Evolutionary conservation across 768 basidiomycete species (phyloP), one percentile per base, ranked within the genome.

Genomic region (Rossbeevera mucosa): DNA sequence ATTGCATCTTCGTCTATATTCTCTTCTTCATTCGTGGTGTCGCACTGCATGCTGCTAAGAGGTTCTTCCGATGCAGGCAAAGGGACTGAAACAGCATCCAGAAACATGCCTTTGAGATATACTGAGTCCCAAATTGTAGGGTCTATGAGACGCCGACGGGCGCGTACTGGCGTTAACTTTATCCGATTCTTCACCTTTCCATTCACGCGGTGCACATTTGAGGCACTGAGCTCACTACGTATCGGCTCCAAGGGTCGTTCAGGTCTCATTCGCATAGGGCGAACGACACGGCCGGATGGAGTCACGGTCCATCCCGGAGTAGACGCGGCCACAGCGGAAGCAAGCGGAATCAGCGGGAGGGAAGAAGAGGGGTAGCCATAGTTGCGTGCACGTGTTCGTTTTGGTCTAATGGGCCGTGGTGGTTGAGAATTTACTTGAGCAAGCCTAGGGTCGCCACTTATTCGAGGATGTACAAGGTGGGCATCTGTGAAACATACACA

Each of bases 231-330:
- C 14, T 54, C 58, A 38, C 29, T 45, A 1, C 38, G 46, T 2
- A 59, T 55, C 8, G 65, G 66, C 6, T 64, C 67, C 13, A 93
- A 66, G 3, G 89, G 88, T 36, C 75, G 78, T 8, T 63, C 68
- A 4, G 91, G 90, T 4, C 88, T 77, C 79, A 89, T 88, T 36
- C 81, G 77, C 57, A 88, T 71, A 2, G 86, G 83, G 3, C 78
- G 74, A 6, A 90, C 72, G 14, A 89, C 70, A 11, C 86, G 78
- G 0, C 85, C 84, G 3, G 84, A 76, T 3, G 81, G 68, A 0
- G 87, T 88, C 40, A 82, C 78, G 47, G 77, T 78, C 91, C 91
- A 93, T 7, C 84, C 85, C 6, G 78, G 80, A 13, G 63, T 60
- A 7, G 65, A 65, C 7, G 73, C 83, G 40, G 81, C 85, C 54